These are phyloP conservation scores for Podospora pseudopauciseta DNA, from an alignment of 495 filamentous ascomycete species.

Conservation along the genomic window DNA sequence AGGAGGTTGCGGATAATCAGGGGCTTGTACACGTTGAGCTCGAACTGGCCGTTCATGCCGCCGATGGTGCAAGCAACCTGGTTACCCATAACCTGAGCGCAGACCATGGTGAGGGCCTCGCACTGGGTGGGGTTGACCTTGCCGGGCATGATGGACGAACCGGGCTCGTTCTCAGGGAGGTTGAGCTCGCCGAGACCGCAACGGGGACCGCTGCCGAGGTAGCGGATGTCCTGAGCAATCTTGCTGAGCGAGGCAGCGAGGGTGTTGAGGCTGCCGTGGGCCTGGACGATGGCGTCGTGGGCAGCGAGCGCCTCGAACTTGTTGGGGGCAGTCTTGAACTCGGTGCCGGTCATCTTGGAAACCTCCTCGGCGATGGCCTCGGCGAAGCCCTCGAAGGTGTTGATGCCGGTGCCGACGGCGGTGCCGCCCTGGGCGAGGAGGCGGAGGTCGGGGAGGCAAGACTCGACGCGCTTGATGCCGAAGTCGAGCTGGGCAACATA, in stretches of 20 bases:
- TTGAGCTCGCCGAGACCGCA: constrained; percentile 91
- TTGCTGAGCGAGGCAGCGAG: constrained; percentile 91
- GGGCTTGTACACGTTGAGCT: constrained; percentile 99
- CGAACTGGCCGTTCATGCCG: constrained; percentile 97
- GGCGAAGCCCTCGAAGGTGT: constrained; percentile 95
- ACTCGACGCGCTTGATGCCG: constrained; percentile 83
- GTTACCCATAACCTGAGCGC: constrained; percentile 97
- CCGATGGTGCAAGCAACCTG: constrained; percentile 85
- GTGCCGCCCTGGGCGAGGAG: constrained; percentile 94
- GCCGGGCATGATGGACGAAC: constrained; percentile 96
- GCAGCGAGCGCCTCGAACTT: constrained; percentile 99
- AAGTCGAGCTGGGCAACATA: constrained; percentile 92
- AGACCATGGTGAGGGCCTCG: constrained; percentile 96
- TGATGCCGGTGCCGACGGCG: constrained; percentile 94
- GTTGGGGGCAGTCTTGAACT: constrained; percentile 96
- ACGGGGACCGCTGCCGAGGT: constrained; percentile 91
- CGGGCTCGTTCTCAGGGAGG: constrained; percentile 97
- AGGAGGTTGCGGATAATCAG: constrained; percentile 91
- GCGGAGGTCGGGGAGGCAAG: constrained; percentile 75
- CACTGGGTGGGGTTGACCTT: constrained; percentile 99
- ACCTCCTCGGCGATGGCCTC: constrained; percentile 89
- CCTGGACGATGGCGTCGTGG: constrained; percentile 94
- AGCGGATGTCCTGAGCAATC: constrained; percentile 96
- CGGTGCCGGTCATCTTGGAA: constrained; percentile 81
- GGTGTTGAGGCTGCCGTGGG: constrained; percentile 88